Evolutionary conservation across 2,329 filamentous ascomycete species (phyloP).

Genomic region (Botrytis medusae): DNA sequence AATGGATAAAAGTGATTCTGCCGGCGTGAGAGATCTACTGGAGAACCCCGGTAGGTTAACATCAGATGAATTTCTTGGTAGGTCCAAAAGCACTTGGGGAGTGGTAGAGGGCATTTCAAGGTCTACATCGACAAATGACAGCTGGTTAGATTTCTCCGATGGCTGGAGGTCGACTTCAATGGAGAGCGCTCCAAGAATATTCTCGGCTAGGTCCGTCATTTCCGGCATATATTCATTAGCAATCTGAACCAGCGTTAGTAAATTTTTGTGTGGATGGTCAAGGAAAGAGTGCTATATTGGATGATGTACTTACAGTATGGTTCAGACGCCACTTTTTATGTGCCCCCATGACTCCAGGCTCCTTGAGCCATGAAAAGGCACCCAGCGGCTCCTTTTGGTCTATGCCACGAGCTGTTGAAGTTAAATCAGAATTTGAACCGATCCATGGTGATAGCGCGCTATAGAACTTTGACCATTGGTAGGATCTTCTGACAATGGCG

Average conservation of each 20-base stretch:
- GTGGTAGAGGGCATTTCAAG: background rate
- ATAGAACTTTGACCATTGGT: conserved; percentile 33
- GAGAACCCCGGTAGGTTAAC: background rate
- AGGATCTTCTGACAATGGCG: conserved; percentile 35
- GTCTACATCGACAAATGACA: background rate
- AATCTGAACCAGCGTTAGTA: conserved; percentile 13
- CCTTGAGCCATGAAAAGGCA: conserved; percentile 37
- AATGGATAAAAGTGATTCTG: conserved; percentile 7
- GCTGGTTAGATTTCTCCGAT: background rate
- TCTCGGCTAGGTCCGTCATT: background rate
- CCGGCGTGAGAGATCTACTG: conserved; percentile 17
- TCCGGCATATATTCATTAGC: conserved; percentile 13
- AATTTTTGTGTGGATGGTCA: background rate
- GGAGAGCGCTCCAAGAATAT: conserved; percentile 15
- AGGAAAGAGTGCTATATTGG: background rate
- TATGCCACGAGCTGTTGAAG: background rate
- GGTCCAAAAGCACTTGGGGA: background rate
- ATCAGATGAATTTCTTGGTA: background rate
- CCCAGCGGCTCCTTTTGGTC: conserved; percentile 30
- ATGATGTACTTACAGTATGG: conserved; percentile 23
- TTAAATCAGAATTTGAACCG: conserved; percentile 25
- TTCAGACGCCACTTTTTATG: conserved; percentile 34
- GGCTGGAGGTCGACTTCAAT: conserved; percentile 16
- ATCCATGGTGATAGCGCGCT: conserved; percentile 28
- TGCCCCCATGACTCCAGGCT: conserved; percentile 34